phyloP scores from a whole-genome alignment of 139 green algal species.

The Chlorella sp. region DNA sequence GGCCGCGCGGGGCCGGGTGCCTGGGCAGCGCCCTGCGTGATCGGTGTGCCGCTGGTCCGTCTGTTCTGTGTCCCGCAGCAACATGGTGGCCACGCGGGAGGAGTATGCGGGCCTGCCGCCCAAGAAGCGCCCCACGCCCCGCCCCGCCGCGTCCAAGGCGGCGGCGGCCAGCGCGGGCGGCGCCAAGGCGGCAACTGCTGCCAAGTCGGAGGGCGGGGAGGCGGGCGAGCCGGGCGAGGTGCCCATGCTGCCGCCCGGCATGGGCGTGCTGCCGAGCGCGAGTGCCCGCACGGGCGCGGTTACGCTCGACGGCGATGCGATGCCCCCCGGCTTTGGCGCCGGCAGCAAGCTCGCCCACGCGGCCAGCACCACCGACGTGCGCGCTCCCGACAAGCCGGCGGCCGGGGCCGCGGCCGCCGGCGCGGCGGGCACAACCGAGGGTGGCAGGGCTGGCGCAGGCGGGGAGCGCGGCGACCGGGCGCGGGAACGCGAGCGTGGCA shows the following conservation, averaged over 20 bases:
- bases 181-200: background rate
- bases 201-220: background rate
- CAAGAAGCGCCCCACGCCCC: constrained; percentile 24
- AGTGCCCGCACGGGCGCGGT: background rate
- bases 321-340: constrained; percentile 13
- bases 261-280: background rate
- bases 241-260: constrained; percentile 8
- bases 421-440: too few relatives aligned
- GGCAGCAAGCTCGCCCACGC: constrained; percentile 23
- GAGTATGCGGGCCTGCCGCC: constrained; percentile 42
- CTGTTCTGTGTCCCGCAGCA: constrained; percentile 12
- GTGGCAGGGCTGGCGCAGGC: too few relatives aligned
- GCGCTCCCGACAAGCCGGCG: background rate
- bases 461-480: background rate
- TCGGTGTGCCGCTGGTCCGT: too few relatives aligned
- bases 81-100: constrained; percentile 30
- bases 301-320: background rate
- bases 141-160: constrained; percentile 14
- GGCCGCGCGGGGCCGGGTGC: too few relatives aligned
- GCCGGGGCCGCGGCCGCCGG: background rate
- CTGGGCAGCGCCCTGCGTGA: too few relatives aligned
- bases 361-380: constrained; percentile 22
- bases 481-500: background rate
- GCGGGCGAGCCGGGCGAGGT: background rate
- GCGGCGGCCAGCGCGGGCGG: background rate